Percentiles rank a stretch among this genome's conserved stretches.
phyloP scores from a whole-genome alignment of 306 rosid species.

The Oemleria cerasiformis region DNA sequence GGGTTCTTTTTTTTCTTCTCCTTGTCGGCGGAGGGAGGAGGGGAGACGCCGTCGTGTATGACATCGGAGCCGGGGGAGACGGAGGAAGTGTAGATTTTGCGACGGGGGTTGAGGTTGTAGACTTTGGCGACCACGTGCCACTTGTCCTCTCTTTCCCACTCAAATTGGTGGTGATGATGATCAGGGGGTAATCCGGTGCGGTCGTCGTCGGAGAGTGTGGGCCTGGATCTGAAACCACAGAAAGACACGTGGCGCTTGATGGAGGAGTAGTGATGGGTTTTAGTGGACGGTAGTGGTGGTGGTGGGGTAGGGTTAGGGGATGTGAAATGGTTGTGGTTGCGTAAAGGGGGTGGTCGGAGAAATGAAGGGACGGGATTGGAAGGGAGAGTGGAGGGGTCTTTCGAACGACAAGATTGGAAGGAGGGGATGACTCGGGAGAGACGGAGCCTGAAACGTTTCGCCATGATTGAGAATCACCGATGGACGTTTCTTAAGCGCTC shows the following conservation, averaged over 20 bases:
- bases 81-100: slow-evolving; percentile 47
- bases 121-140: slow-evolving; percentile 54
- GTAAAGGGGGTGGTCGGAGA: slow-evolving; percentile 21
- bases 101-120: slow-evolving; percentile 30
- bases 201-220: slow-evolving; percentile 45
- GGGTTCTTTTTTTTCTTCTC: slow-evolving; percentile 27
- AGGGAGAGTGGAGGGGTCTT: slow-evolving; percentile 34
- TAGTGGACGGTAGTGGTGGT: slow-evolving; percentile 18
- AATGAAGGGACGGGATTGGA: slow-evolving; percentile 35
- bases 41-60: slow-evolving; percentile 22
- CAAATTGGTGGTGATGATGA: slow-evolving; percentile 9
- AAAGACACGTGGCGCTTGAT: slow-evolving; percentile 45
- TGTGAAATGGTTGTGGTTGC: slow-evolving; percentile 13
- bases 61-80: slow-evolving; percentile 29
- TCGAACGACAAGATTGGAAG: slow-evolving; percentile 54
- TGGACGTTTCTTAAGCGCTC: not conserved
- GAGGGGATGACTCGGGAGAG: slow-evolving; percentile 40
- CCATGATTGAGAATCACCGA: slow-evolving; percentile 26
- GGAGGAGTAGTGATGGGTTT: slow-evolving; percentile 31
- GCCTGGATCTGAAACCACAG: slow-evolving; percentile 30
- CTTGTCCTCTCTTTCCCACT: slow-evolving; percentile 42
- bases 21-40: slow-evolving; percentile 21
- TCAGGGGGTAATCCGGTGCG: slow-evolving; percentile 11
- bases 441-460: slow-evolving; percentile 44
- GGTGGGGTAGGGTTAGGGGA: not conserved